Evolutionary conservation across 2,329 filamentous ascomycete genomes (phyloP).

Genomic region (Fusarium haematococcum): DNA sequence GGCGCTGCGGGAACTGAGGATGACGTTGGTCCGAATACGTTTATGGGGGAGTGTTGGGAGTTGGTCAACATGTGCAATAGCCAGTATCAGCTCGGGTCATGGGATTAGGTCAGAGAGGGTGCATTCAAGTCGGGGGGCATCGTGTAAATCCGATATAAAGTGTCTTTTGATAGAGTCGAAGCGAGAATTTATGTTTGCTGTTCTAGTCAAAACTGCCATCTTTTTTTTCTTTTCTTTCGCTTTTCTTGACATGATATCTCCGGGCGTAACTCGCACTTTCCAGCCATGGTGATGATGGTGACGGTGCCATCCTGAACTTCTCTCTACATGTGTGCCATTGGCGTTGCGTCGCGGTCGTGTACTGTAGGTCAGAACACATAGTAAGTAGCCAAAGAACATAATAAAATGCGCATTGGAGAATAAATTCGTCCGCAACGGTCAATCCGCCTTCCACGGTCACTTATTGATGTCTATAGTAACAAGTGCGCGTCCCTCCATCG

Average conservation of each 20-base stretch:
- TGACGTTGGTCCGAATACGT: constrained; percentile 51
- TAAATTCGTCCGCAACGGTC: background rate
- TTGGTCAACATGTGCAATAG: constrained; percentile 74
- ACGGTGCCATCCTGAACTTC: background rate
- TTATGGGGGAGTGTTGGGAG: constrained; percentile 69
- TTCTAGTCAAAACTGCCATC: no score
- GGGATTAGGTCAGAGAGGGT: background rate
- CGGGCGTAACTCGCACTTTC: background rate
- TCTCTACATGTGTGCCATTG: no score
- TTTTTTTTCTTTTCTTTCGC: no score
- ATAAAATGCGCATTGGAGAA: background rate
- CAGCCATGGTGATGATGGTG: background rate
- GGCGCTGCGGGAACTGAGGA: constrained; percentile 64
- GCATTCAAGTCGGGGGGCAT: background rate
- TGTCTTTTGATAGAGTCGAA: background rate
- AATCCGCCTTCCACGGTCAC: background rate
- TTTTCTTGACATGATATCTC: no score
- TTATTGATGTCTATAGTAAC: background rate
- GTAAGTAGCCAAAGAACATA: background rate
- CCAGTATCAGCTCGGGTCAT: constrained; percentile 54
- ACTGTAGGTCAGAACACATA: background rate
- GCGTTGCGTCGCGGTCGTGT: background rate
- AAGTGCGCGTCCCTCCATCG: background rate
- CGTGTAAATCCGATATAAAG: background rate
- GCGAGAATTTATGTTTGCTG: background rate